Evolutionary conservation across 1,139 yeast species (phyloP).

Genomic region (Taiozyma onychis): DNA sequence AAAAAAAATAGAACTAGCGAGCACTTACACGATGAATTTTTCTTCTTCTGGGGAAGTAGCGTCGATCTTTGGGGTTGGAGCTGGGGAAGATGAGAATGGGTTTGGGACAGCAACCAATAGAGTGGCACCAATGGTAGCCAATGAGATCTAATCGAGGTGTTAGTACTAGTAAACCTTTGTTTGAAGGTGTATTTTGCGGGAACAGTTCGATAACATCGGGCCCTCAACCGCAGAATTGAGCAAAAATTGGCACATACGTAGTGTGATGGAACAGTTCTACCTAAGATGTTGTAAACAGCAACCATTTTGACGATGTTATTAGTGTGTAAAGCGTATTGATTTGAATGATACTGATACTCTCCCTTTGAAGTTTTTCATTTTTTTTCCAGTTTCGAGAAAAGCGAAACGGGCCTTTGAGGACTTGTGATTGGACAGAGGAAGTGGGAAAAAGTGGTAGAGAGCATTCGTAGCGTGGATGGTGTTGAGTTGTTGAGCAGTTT

Average conservation of each 20-base stretch:
- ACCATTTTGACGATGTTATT: constrained; percentile 45
- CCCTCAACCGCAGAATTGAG: background rate
- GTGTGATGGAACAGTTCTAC: constrained; percentile 72
- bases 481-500: background rate
- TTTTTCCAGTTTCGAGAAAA: background rate
- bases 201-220: background rate
- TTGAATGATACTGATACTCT: background rate
- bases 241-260: constrained; percentile 32
- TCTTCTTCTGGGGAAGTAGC: constrained; percentile 88
- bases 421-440: background rate
- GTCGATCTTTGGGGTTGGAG: constrained; percentile 60
- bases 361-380: background rate
- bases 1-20: background rate
- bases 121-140: constrained; percentile 64
- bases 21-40: constrained; percentile 45
- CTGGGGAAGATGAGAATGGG: constrained; percentile 61
- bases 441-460: background rate
- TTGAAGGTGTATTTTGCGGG: background rate
- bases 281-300: constrained; percentile 73
- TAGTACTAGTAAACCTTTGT: constrained; percentile 2
- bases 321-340: constrained; percentile 1
- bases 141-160: constrained; percentile 38
- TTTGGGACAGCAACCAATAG: constrained; percentile 56
- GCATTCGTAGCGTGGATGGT: too few relatives aligned
- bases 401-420: background rate